These are phyloP conservation scores for Atalantia buxifolia DNA, from an alignment of 345 rosid species.

Conservation along the genomic window DNA sequence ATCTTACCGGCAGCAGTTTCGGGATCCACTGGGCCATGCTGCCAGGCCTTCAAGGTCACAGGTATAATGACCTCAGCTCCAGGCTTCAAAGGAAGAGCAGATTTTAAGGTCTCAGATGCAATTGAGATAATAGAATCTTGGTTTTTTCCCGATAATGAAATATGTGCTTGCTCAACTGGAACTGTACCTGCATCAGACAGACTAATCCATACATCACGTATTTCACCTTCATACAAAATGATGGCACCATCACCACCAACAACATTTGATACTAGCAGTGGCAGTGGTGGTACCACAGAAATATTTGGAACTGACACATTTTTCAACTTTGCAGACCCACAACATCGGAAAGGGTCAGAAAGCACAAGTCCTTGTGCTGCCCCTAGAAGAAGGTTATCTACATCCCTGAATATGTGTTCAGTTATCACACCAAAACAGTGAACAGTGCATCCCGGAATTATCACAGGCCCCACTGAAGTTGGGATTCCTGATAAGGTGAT, in stretches of 20 bases:
- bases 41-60: constrained; percentile 95
- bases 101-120: constrained; percentile 62
- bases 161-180: constrained; percentile 87
- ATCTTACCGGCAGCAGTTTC: constrained; percentile 54
- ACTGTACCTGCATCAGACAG: constrained; percentile 96
- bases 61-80: constrained; percentile 87
- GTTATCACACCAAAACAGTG: constrained; percentile 97
- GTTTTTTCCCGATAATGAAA: constrained; percentile 90
- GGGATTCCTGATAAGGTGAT: constrained; percentile 92
- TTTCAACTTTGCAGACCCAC: constrained; percentile 86
- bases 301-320: constrained; percentile 76
- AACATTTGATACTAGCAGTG: constrained; percentile 76
- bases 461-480: constrained; percentile 73
- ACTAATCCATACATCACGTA: constrained; percentile 74
- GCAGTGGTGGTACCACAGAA: constrained; percentile 75
- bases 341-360: constrained; percentile 94
- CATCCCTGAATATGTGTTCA: constrained; percentile 88
- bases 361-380: constrained; percentile 99
- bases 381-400: constrained; percentile 94
- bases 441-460: constrained; percentile 85
- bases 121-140: constrained; percentile 89
- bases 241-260: constrained; percentile 94
- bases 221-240: constrained; percentile 93
- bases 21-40: constrained; percentile 57
- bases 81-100: constrained; percentile 88